phyloP scores from a whole-genome alignment of 2,329 filamentous ascomycete genomes.

The Emmonsiellopsis sp. region DNA sequence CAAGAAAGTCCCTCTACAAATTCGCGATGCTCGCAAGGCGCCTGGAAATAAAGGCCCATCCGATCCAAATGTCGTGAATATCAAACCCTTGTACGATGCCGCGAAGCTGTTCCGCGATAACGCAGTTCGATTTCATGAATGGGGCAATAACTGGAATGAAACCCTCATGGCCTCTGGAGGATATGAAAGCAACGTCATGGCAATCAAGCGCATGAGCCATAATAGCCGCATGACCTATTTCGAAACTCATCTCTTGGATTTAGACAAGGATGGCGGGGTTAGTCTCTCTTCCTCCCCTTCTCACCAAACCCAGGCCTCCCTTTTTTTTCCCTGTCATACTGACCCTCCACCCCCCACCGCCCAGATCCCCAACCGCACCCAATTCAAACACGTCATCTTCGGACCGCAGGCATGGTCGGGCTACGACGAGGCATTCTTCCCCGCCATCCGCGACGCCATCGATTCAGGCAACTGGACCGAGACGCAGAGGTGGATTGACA shows the following conservation, averaged over 20 bases:
- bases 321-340: background rate
- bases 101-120: conserved; percentile 50
- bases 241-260: conserved; percentile 73
- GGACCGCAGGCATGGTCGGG: conserved; percentile 71
- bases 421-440: conserved; percentile 61
- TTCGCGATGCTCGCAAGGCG: conserved; percentile 7
- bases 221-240: conserved; percentile 73
- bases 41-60: conserved; percentile 9
- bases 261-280: conserved; percentile 63
- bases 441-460: conserved; percentile 74
- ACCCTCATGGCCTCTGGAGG: conserved; percentile 61
- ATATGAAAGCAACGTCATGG: conserved; percentile 63
- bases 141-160: conserved; percentile 69
- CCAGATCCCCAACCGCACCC: conserved; percentile 72
- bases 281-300: conserved; percentile 32
- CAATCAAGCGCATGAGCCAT: conserved; percentile 59
- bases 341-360: conserved; percentile 2
- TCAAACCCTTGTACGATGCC: conserved; percentile 55
- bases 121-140: conserved; percentile 59
- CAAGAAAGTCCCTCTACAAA: conserved; percentile 32
- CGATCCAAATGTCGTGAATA: conserved; percentile 32
- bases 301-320: background rate
- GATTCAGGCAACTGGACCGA: conserved; percentile 60
- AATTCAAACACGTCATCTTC: conserved; percentile 90
- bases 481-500: conserved; percentile 59